Base-by-base conservation (phyloP, 768 basidiomycete species). In the Trametes sanguinea region DNA sequence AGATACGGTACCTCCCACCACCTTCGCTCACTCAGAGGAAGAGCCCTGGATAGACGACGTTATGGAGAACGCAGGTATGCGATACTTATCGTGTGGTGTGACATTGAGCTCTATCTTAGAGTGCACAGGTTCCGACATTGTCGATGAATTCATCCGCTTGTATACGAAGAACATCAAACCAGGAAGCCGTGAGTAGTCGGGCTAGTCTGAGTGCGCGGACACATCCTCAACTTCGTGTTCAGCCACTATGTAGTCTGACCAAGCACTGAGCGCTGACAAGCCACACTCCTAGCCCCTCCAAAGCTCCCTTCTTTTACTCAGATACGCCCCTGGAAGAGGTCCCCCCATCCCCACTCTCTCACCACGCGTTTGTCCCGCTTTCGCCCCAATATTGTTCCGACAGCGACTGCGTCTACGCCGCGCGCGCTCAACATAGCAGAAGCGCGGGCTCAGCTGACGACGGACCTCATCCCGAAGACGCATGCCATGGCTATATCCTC, bases 321-420 rank as follows among this genome's bases (percentile, higher is more conserved):
- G 2, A 39, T 62, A 1, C 60, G 51, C 32, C 61, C 72, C 17
- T 75, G 74, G 73, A 68, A 60, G 7, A 50, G 60, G 17, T 66
- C 66, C 3, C 52, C 60, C 16, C 64, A 64, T 29, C 74, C 74
- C 0, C 75, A 75, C 57, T 62, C 73, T 3, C 42, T 55, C 4
- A 69, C 73, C n/a, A 74, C 75, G 2, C 73, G 68, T 4, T 73
- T 77, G 16, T 66, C 76, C 14, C 76, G 77, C 44, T 80, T 80
- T 68, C 63, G 69, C 6, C 62, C 67, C 4, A 65, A 66, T 29
- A 50, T 69, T n/a, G 39, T 47, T 47, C 64, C 67, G 6, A 63
- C 70, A 2, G 61, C 69, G 7, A 67, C 65, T 14, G 3, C 33
- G 0, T 29, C 54, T 1, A 66, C 69, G 7, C 69, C 72, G 16